These are phyloP conservation scores for Dunaliella primolecta DNA, from an alignment of 139 green algal species.

Conservation along the genomic window DNA sequence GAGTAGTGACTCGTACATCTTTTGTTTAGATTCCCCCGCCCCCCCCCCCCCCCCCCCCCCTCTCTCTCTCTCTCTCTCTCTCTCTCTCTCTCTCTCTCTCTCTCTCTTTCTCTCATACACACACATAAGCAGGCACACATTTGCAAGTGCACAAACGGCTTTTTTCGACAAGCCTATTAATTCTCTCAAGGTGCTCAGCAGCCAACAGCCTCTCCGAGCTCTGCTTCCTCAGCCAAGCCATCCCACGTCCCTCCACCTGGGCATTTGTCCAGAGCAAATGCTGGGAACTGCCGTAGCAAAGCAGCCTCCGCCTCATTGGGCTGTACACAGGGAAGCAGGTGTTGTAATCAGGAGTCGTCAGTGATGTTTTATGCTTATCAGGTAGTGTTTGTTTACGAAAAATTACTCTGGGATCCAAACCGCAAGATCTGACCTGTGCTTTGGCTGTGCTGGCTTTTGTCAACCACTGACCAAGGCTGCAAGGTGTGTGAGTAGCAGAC, in stretches of 20 bases:
- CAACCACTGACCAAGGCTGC: background rate
- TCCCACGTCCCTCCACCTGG: background rate
- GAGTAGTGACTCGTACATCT: no score
- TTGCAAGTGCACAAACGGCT: no score
- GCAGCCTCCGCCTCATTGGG: background rate
- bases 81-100: no score
- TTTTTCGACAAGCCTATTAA: no score
- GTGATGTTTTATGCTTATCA: background rate
- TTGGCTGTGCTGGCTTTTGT: background rate
- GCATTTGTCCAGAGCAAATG: conserved; percentile 6
- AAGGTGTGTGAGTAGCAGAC: no score
- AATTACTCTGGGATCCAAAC: background rate
- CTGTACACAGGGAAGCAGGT: background rate
- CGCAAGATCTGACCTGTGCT: background rate
- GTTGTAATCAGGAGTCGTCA: background rate
- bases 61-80: no score
- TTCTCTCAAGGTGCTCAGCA: background rate
- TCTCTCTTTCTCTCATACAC: no score
- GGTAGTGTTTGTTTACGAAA: background rate
- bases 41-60: no score
- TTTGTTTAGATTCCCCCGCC: no score
- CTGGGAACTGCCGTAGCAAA: background rate
- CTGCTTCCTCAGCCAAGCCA: background rate
- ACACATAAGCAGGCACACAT: no score
- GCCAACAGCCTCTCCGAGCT: background rate